A percentile compares a stretch with the other conserved stretches of the same genome.
phyloP scores from a whole-genome alignment of 176 grass and related monocot genomes.

The Paspalum vaginatum region DNA sequence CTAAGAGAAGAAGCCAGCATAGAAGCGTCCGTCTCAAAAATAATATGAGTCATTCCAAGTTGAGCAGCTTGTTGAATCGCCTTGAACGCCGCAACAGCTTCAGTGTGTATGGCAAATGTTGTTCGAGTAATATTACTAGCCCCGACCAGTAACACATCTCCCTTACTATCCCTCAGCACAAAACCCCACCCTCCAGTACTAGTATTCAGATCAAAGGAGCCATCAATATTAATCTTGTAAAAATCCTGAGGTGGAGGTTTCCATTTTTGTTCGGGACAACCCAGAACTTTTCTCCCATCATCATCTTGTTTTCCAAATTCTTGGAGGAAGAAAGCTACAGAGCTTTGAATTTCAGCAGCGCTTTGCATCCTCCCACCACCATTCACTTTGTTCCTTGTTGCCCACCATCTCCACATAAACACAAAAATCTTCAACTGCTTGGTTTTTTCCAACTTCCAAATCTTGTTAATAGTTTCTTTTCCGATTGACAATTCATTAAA shows the following conservation, averaged over 20 bases:
- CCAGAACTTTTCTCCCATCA: accelerated
- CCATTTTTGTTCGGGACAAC: neutral
- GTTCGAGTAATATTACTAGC: neutral
- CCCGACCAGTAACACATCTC: neutral
- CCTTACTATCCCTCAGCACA: neutral
- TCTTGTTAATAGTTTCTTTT: neutral
- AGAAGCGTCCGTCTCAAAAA: neutral
- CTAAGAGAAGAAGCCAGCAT: neutral
- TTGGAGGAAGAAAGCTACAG: neutral
- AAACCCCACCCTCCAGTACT: neutral
- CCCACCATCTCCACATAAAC: neutral
- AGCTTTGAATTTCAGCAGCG: neutral
- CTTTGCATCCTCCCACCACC: neutral
- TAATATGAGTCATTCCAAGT: neutral
- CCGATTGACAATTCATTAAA: neutral
- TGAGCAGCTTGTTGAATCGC: neutral
- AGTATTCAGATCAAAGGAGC: neutral
- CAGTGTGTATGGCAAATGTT: neutral
- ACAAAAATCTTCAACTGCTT: neutral
- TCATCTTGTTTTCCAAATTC: neutral
- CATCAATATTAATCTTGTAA: neutral
- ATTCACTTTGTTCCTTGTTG: neutral
- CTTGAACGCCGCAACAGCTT: neutral
- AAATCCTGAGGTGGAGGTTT: neutral
- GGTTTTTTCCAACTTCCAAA: neutral